phyloP scores from a whole-genome alignment of 345 rosid genomes.

The Linum trigynum region DNA sequence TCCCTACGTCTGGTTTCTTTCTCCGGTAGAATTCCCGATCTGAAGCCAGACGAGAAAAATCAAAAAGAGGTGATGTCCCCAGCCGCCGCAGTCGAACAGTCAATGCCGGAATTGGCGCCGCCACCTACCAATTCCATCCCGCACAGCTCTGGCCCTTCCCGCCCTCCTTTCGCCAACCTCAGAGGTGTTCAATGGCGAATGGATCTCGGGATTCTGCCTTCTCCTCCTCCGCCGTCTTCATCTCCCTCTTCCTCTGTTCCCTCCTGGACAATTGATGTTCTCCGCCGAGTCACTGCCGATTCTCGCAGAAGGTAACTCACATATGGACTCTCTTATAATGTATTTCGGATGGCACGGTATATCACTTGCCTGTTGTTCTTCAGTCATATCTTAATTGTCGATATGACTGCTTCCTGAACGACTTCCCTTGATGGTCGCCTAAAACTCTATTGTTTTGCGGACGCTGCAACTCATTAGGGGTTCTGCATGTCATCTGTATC shows the following conservation, averaged over 20 bases:
- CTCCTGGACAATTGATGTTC: slow-evolving; percentile 60
- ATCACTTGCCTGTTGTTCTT: no score
- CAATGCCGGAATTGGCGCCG: slow-evolving; percentile 11
- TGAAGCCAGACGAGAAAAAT: background rate
- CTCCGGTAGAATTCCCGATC: background rate
- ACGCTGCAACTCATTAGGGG: background rate
- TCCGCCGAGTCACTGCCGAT: slow-evolving; percentile 78
- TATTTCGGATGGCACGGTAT: background rate
- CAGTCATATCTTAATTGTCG: background rate
- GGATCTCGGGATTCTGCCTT: slow-evolving; percentile 72
- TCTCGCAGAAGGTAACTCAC: slow-evolving; percentile 61
- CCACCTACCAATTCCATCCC: slow-evolving; percentile 1
- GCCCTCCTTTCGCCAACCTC: slow-evolving; percentile 30
- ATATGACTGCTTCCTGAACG: background rate
- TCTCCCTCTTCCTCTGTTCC: slow-evolving; percentile 36
- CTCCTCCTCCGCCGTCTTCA: slow-evolving; percentile 12
- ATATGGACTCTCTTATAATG: background rate
- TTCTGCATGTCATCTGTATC: no score
- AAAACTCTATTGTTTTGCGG: no score
- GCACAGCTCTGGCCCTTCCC: slow-evolving; percentile 15
- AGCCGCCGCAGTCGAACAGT: slow-evolving; percentile 14
- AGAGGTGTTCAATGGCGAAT: slow-evolving; percentile 88
- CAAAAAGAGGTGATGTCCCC: slow-evolving; percentile 3
- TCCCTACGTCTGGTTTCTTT: background rate
- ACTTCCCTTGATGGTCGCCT: no score